phyloP scores from a whole-genome alignment of 257 asterid genomes.

The Primulina huaijiensis region DNA sequence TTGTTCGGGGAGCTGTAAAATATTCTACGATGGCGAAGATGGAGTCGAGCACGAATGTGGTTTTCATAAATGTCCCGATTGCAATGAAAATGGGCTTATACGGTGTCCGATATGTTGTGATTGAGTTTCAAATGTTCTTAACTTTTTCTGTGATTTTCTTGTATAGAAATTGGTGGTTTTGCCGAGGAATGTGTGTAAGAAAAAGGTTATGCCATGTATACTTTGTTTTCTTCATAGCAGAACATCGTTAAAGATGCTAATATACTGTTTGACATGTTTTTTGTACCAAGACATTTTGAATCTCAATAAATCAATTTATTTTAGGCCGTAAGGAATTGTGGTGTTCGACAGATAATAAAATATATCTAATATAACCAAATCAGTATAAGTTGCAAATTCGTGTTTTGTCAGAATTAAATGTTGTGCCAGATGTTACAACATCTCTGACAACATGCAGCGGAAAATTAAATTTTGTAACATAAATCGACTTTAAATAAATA shows the following conservation, averaged over 20 bases:
- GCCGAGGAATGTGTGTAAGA: neutral
- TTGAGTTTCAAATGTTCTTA: conserved; percentile 8
- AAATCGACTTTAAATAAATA: too few species aligned
- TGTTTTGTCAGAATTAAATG: too few species aligned
- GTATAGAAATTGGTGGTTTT: neutral
- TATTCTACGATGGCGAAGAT: conserved; percentile 36
- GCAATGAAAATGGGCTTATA: conserved; percentile 85
- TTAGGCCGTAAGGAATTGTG: too few species aligned
- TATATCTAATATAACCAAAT: too few species aligned
- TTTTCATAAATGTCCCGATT: conserved; percentile 74
- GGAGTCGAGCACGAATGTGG: conserved; percentile 48
- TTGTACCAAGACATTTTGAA: too few species aligned
- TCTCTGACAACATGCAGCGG: too few species aligned
- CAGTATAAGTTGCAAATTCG: too few species aligned
- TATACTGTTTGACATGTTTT: too few species aligned
- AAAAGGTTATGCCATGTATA: neutral
- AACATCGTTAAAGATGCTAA: neutral
- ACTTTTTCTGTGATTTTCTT: neutral
- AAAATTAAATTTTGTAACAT: too few species aligned
- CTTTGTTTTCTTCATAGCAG: neutral
- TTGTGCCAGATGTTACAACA: too few species aligned
- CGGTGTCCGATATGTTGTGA: conserved; percentile 79
- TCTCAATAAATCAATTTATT: too few species aligned
- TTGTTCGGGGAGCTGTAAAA: conserved; percentile 89
- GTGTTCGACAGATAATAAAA: too few species aligned